Base-by-base conservation (phyloP, 768 basidiomycete species). In the Butyriboletus loyo region DNA sequence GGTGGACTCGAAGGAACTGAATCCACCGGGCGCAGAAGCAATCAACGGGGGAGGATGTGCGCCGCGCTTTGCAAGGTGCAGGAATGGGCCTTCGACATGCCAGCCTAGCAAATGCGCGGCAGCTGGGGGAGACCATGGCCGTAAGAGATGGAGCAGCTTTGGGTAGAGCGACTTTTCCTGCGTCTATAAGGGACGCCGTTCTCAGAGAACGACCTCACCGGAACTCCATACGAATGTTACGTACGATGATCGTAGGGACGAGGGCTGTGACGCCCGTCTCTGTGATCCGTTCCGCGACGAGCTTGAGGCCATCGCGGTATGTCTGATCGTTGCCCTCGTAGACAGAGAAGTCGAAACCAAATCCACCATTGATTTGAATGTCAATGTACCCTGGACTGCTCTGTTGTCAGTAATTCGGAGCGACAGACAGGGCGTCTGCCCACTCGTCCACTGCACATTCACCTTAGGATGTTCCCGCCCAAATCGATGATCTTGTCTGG, bases 41-140 rank as follows among this genome's bases (percentile, higher is more conserved):
- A 91, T 81, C 69, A 82, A 83, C 4, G 81, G 74, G 4, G 83
- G 80, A 1, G 87, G 78, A 66, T 96, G 93, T 2, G 89, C 90
- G 3, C 93, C 93, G 39, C 87, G 84, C 66, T 92, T 92, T n/a
- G 78, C 77, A 36, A 82, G 71, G 49, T 91, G 85, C 38, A 94
- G 77, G 74, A 94, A 95, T 0, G 93, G 92, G 0, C 93, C 93
- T 70, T 96, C 93, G 25, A 81, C 89, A 58, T 96, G 93, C 86
- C 89, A 95, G 25, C 93, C 93, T 13, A 95, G 79, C 4, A 92
- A 68, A 31, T 81, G 85, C 0, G 92, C 91, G 10, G 86, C 86
- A 10, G 59, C 73, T 0, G 81, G 73, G 14, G 82, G 78, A 14
- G 83, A 80, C 62, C 82, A 83, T 1, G 90, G 89, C 32, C 78